Conservation (phyloP, 257 asterid genomes). For the Nicotiana tabacum region DNA sequence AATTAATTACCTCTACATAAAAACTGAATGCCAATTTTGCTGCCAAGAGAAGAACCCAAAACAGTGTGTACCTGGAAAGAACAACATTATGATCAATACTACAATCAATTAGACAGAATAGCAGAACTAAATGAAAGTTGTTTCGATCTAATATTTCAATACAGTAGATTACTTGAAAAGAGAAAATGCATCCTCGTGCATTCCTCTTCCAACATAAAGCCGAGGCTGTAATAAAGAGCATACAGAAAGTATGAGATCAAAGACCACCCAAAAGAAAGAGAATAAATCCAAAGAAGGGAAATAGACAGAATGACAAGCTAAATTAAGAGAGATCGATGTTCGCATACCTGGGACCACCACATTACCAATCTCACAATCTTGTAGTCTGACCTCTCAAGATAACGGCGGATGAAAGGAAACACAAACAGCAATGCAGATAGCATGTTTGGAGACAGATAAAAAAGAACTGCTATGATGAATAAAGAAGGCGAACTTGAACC, state of each 20-base stretch:
- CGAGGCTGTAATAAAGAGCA: constrained; percentile 62
- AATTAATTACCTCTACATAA: constrained; percentile 65
- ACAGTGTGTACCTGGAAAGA: constrained; percentile 66
- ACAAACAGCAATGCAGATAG: constrained; percentile 75
- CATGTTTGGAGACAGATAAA: constrained; percentile 87
- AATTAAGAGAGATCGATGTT: constrained; percentile 1
- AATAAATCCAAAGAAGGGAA: constrained; percentile 6
- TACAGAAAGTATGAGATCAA: not conserved
- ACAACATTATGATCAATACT: constrained; percentile 8
- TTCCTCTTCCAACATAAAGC: constrained; percentile 97
- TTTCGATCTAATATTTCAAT: constrained; percentile 12
- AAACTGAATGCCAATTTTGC: constrained; percentile 90
- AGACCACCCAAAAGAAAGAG: constrained; percentile 13
- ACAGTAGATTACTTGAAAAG: constrained; percentile 55
- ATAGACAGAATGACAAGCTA: constrained; percentile 6
- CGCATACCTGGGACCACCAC: constrained; percentile 99
- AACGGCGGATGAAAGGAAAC: constrained; percentile 80
- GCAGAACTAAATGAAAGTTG: constrained; percentile 13
- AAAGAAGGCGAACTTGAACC: constrained; percentile 73
- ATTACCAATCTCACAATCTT: constrained; percentile 78
- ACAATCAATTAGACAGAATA: constrained; percentile 13
- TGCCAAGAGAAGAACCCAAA: constrained; percentile 89
- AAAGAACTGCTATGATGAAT: constrained; percentile 69
- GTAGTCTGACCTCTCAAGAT: constrained; percentile 84
- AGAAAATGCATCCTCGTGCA: constrained; percentile 92